These are phyloP conservation scores for Boeremia exigua DNA, from an alignment of 2,329 filamentous ascomycete species.

Conservation along the genomic window DNA sequence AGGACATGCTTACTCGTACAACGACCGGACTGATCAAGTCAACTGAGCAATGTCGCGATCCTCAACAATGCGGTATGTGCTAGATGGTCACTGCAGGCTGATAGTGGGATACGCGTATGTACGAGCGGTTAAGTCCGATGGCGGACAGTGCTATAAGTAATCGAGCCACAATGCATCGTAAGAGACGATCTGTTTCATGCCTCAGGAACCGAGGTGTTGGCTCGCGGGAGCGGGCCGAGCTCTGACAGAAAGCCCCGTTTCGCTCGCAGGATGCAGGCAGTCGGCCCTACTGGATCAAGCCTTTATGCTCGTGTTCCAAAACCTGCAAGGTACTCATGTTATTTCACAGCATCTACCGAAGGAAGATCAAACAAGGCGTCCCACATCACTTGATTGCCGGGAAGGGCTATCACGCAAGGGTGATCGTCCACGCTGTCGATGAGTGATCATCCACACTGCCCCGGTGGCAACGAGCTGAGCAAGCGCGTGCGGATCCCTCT, in stretches of 20 bases:
- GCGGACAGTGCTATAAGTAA: neutral
- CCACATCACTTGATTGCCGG: neutral
- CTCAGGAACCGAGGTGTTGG: slow-evolving; percentile 18
- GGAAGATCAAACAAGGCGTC: slow-evolving; percentile 1
- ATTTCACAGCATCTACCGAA: neutral
- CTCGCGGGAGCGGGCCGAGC: slow-evolving; percentile 20
- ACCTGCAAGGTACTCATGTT: neutral
- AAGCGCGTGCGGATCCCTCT: slow-evolving; percentile 1
- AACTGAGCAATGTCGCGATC: neutral
- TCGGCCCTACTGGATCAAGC: slow-evolving; percentile 10
- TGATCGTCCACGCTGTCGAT: no score
- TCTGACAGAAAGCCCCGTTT: slow-evolving; percentile 18
- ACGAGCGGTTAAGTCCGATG: neutral
- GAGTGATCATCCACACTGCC: neutral
- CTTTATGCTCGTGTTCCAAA: neutral
- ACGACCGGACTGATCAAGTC: neutral
- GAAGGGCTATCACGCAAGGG: neutral
- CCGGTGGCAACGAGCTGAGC: slow-evolving; percentile 2
- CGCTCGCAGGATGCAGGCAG: slow-evolving; percentile 8
- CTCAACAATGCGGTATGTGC: neutral
- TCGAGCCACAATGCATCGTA: neutral
- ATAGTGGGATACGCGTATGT: neutral
- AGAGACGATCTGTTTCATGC: slow-evolving; percentile 9
- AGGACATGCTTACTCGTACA: no score
- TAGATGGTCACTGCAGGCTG: neutral